These are phyloP conservation scores for Zelopaecilomyces penicillatus DNA, from an alignment of 2,329 filamentous ascomycete genomes.

Conservation along the genomic window DNA sequence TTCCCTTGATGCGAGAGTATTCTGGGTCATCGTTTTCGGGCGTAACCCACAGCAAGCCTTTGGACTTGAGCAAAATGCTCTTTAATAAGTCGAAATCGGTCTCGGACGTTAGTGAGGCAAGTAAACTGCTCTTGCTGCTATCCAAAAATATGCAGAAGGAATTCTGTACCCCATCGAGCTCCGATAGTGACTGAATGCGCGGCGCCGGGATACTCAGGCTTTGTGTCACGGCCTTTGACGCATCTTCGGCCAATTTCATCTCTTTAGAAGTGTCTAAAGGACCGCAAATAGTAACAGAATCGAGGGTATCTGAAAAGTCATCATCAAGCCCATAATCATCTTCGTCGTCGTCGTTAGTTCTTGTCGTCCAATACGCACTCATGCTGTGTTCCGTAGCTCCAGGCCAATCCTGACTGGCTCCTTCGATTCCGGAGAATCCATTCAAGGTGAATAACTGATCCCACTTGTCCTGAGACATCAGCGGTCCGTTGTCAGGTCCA, in stretches of 20 bases:
- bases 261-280: background rate
- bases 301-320: background rate
- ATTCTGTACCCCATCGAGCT: background rate
- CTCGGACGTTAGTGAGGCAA: background rate
- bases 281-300: background rate
- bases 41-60: background rate
- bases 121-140: background rate
- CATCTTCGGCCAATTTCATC: background rate
- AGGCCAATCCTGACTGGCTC: background rate
- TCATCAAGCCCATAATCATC: background rate
- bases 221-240: background rate
- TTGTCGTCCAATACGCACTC: background rate
- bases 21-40: background rate
- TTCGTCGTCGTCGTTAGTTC: background rate
- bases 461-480: background rate
- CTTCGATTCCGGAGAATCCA: background rate
- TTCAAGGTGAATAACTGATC: background rate
- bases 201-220: background rate
- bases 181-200: background rate
- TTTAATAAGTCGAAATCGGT: background rate
- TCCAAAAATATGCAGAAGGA: background rate
- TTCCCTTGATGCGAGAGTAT: background rate
- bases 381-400: background rate
- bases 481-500: conserved; percentile 1
- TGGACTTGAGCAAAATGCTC: background rate